Base-by-base conservation (phyloP, 495 filamentous ascomycete species). In the Penicillium mononematosum region DNA sequence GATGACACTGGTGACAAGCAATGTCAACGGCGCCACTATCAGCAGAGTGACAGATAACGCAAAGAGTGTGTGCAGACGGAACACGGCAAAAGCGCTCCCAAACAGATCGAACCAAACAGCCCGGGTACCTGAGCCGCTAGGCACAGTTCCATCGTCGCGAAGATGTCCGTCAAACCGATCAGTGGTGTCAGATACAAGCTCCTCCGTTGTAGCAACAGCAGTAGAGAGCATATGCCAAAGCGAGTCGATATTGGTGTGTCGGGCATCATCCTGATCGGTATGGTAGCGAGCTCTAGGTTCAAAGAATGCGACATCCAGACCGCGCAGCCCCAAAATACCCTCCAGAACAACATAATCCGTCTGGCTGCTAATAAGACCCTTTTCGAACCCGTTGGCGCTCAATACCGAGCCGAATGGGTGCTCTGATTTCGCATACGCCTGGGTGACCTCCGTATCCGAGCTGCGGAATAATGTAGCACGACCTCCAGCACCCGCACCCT, bases 81-180 rank as follows among this genome's bases (percentile, higher is more conserved):
- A 89, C 16, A 97, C 80, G 20, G 87, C 89, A 66, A 98, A 91
- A 3, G 77, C 78, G 50, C 79, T 82, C 36, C 94, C 94, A 55
- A 96, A 96, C 2, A 97, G 69, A 69, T 98, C 94, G 67, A 97
- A 98, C 91, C 91, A 98, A 22, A 97, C 93, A 45, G 84, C 89
- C 59, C 81, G 71, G 39, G 81, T 84, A 12, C 91, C 89, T 19
- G 72, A 76, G 14, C 88, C 88, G 60, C 84, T 88, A 56, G 83
- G 73, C 1, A 91, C 83, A 61, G 82, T 85, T 19, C 81, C 81
- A 45, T 89, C 86, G 20, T 79, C 73, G 25, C 78, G 71, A 17
- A 75, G 58, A 34, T 73, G 65, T 19, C 81, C 81, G 49, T 90
- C 89, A 64, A 96, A 96, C 3, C 74, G 79, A 42, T 81, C 69